Conservation (phyloP, 1,284 basidiomycete species). For the Agaricales sp. region DNA sequence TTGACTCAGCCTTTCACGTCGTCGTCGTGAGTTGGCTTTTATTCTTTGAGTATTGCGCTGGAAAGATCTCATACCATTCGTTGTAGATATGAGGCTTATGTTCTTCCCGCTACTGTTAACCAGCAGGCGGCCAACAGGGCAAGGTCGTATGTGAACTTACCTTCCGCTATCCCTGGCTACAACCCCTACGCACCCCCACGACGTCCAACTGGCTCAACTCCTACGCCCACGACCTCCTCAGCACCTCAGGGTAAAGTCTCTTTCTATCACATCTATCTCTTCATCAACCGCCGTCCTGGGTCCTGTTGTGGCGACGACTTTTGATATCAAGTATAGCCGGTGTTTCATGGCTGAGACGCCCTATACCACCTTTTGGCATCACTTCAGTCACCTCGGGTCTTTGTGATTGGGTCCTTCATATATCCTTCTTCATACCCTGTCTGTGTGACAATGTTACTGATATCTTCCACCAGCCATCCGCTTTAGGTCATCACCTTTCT, state of each 20-base stretch:
- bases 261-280: neutral
- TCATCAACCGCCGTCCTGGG: neutral
- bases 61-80: constrained; percentile 2
- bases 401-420: no score
- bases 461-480: constrained; percentile 39
- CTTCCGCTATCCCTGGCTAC: constrained; percentile 26
- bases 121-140: no score
- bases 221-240: constrained; percentile 22
- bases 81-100: constrained; percentile 5
- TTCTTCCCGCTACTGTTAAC: no score
- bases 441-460: constrained; percentile 7
- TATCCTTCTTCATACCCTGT: constrained; percentile 7
- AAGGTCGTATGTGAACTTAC: constrained; percentile 14
- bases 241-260: constrained; percentile 17
- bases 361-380: no score
- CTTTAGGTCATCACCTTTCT: constrained; percentile 77
- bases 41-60: constrained; percentile 5
- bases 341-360: no score
- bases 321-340: no score
- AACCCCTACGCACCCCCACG: constrained; percentile 56
- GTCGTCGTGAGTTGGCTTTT: constrained; percentile 43
- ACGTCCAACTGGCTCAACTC: constrained; percentile 25
- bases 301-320: neutral
- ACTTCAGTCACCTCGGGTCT: no score
- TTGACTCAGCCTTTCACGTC: constrained; percentile 47